Evolutionary conservation across 495 filamentous ascomycete genomes (phyloP).

Genomic region (Xylaria scruposa): DNA sequence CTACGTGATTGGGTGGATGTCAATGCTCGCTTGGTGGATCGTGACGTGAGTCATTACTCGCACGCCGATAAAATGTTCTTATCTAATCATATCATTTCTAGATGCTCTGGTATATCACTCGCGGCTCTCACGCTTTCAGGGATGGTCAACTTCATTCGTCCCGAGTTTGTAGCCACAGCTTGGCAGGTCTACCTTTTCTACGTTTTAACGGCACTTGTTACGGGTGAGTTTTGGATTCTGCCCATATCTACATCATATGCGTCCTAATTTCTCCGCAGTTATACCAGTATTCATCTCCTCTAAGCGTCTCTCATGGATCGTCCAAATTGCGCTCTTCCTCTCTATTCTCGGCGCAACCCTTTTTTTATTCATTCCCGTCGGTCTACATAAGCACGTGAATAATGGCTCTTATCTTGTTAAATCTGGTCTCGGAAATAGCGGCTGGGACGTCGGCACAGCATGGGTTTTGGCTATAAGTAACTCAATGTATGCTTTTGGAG

Average conservation of each 20-base stretch:
- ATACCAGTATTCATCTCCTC: conserved; percentile 4
- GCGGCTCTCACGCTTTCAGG: conserved; percentile 26
- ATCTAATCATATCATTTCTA: neutral
- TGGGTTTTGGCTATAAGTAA: conserved; percentile 47
- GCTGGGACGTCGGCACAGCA: conserved; percentile 38
- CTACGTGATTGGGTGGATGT: conserved; percentile 47
- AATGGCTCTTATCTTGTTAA: neutral
- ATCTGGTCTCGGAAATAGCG: conserved; percentile 9
- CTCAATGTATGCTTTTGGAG: conserved; percentile 39
- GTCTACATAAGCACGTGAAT: conserved; percentile 5
- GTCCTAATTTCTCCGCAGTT: neutral
- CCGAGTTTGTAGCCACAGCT: conserved; percentile 31
- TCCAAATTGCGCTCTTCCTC: conserved; percentile 1
- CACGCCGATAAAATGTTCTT: neutral
- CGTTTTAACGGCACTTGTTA: conserved; percentile 22
- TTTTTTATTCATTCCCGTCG: neutral
- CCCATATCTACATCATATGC: neutral
- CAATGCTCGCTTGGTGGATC: conserved; percentile 48
- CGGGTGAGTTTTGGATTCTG: neutral
- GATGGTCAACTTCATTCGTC: conserved; percentile 35
- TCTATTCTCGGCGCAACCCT: conserved; percentile 14
- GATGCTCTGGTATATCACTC: conserved; percentile 27
- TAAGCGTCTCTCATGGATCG: neutral
- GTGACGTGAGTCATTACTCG: conserved; percentile 35
- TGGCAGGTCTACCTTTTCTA: conserved; percentile 44